Base-by-base conservation (phyloP, 306 rosid genomes). In the Prunus kanzakura region DNA sequence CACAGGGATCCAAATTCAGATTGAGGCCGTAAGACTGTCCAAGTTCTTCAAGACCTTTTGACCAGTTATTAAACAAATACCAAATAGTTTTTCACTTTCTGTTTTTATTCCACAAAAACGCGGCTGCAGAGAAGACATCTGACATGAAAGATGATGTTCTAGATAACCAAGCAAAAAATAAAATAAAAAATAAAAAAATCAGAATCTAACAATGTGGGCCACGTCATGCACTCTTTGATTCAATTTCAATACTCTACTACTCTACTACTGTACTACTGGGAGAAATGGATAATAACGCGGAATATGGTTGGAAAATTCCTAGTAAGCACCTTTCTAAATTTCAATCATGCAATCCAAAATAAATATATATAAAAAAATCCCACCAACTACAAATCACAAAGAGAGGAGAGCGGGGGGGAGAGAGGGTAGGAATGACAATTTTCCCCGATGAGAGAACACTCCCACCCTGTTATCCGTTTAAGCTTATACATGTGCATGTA, bases 271-370 rank as follows among this genome's bases (percentile, higher is more conserved):
- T 38, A 38, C 9, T 49, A 25, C 71, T 73, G 11, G 52, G 50
- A 38, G 43, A 45, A 43, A 15, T 9, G 67, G 60, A 74, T n/a
- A 77, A 66, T 68, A 46, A 87, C 90, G 89, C 93, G 91, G 72
- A 78, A 47, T 38, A 35, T 41, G 71, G 71, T 77, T 86, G 77
- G 91, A 87, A 89, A 32, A 64, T 84, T 84, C 88, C 45, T 2
- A 6, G 38, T 18, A 72, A 71, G 29, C 3, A 11, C 8, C 41
- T 13, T 38, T 65, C 51, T 32, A 65, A 41, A 41, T n/a, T 8
- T 25, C 63, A 71, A 71, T 54, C 30, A 54, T 54, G 25, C 29
- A 56, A 60, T 61, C 2, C 43, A 7, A 7, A 38, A 38, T 7
- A 38, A 38, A 6, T 1, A 38, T 38, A 6, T 38, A 38, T 35